Conservation (phyloP, 73 alveolate genomes). For the Tetrahymena thermophila region DNA sequence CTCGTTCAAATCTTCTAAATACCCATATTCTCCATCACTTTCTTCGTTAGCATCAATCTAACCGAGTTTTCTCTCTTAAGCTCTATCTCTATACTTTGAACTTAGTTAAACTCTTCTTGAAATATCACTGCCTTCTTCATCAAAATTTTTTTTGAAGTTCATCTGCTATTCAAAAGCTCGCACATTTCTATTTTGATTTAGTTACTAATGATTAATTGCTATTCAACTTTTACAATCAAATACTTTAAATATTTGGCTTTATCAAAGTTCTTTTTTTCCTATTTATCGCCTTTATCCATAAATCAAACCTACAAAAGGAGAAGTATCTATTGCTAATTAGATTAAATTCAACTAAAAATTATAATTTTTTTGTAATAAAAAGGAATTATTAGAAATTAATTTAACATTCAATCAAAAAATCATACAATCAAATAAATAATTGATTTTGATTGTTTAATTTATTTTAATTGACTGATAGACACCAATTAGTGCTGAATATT, state of each 20-base stretch:
- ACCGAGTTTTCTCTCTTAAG: background rate
- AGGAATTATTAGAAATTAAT: no score
- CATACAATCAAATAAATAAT: no score
- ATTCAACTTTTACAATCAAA: background rate
- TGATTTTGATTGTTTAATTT: no score
- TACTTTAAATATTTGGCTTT: background rate
- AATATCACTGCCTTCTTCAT: background rate
- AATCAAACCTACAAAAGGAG: background rate
- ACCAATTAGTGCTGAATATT: no score
- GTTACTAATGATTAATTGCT: background rate
- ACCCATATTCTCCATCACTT: background rate
- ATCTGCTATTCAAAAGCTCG: background rate
- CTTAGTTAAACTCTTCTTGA: background rate
- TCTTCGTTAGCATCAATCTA: background rate
- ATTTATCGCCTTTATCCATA: background rate
- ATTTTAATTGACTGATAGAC: no score
- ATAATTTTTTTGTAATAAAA: background rate
- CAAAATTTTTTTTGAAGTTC: background rate
- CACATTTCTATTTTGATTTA: background rate
- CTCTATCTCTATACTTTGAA: background rate
- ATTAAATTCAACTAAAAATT: background rate
- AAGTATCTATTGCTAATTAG: background rate
- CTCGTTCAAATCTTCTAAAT: background rate
- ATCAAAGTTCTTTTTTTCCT: background rate
- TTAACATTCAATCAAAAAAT: background rate